phyloP scores from a whole-genome alignment of 345 rosid genomes.

The Excoecaria agallocha region DNA sequence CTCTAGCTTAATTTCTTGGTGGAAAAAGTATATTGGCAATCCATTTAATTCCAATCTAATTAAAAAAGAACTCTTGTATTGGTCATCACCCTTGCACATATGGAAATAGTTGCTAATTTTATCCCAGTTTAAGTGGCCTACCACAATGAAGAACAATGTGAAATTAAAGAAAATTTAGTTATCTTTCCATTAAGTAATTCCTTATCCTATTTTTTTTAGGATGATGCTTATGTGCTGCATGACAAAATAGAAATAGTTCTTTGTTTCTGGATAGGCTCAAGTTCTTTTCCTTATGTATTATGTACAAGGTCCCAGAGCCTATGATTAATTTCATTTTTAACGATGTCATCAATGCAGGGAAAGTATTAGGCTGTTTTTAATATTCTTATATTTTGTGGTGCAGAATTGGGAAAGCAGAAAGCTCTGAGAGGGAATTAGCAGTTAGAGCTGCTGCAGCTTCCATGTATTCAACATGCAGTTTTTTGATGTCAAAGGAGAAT shows the following conservation, averaged over 20 bases:
- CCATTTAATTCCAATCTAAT: no score
- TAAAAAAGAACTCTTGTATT: no score
- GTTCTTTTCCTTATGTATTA: neutral
- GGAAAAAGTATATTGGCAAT: no score
- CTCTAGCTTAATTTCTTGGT: no score
- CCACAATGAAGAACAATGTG: no score
- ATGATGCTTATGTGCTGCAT: neutral
- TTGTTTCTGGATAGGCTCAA: neutral
- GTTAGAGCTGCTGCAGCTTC: conserved; percentile 98
- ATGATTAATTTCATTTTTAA: neutral
- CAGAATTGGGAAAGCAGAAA: conserved; percentile 48
- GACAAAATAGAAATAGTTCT: neutral
- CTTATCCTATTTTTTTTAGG: neutral
- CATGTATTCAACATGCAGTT: conserved; percentile 81
- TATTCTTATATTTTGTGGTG: conserved; percentile 7
- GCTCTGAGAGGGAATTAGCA: conserved; percentile 57
- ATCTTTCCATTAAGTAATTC: no score
- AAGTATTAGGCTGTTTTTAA: neutral
- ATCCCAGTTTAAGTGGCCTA: no score
- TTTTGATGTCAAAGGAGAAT: conserved; percentile 62
- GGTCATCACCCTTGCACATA: no score
- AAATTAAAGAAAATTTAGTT: no score
- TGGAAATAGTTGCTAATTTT: no score
- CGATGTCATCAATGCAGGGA: neutral
- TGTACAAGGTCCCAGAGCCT: neutral